Base-by-base conservation (phyloP, 495 filamentous ascomycete species). In the Oidiodendron maius region DNA sequence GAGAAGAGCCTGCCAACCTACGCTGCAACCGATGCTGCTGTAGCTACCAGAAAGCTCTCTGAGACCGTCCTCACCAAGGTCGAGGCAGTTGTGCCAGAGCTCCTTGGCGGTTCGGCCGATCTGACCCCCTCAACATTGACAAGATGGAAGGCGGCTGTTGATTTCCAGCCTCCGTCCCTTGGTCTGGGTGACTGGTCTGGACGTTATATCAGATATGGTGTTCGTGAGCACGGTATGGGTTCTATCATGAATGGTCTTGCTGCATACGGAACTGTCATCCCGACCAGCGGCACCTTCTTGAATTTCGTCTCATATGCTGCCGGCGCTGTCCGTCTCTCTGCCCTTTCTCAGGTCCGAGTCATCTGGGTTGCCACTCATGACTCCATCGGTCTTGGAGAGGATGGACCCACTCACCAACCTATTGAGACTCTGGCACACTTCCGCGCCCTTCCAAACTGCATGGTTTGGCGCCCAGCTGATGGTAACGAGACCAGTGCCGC, bases 221-320 rank as follows among this genome's bases (percentile, higher is more conserved):
- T 96, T 40, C 91, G 91, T 71, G 91, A 96, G 77, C 91, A 96
- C 71, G 87, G 74, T 65, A 96, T 99, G 93, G 93, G 85, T 64
- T 91, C 87, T 61, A 87, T 95, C 71, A 89, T 99, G 84, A 99
- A 99, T 76, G 93, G 93, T 71, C 78, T 99, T 46, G 80, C 87
- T 47, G 91, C 90, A 51, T 99, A 99, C 67, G 93, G 93, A 55
- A 95, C 88, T 61, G 74, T 95, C 63, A 86, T 99, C 62, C 93
- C 93, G 44, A 94, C 88, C 55, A 86, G 80, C 45, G 93, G 93
- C 68, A 96, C 91, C 60, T 99, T 99, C 84, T 75, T 99, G 52
- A 99, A 99, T 86, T 99, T 99, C 74, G 91, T 99, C 53, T 99
- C 93, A 18, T 99, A 99, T 66, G 91, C 89, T 53, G 88, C 93